phyloP scores from a whole-genome alignment of 371 early-diverging fungal species.

The Actinomortierella ambigua region DNA sequence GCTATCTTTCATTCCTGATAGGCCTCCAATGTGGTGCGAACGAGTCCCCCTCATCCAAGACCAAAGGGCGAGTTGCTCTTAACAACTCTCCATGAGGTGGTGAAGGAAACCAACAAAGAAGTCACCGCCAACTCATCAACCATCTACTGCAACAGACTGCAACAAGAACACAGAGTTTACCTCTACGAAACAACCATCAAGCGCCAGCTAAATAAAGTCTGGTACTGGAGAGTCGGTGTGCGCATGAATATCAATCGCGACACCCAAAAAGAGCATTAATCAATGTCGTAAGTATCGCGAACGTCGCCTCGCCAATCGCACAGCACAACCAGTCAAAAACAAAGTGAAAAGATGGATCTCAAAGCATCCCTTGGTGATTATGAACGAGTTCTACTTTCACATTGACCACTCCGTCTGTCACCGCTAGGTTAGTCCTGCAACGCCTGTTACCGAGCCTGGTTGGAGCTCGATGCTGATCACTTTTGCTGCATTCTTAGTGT shows the following conservation, averaged over 20 bases:
- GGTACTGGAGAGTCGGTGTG: constrained; percentile 8
- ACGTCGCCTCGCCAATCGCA: constrained; percentile 3
- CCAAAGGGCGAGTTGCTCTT: constrained; percentile 1
- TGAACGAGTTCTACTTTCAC: constrained; percentile 16
- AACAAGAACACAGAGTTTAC: not conserved
- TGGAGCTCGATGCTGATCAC: not conserved
- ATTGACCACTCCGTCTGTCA: constrained; percentile 15
- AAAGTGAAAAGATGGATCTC: constrained; percentile 3
- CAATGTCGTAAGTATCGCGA: too few relatives aligned
- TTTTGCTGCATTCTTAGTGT: constrained; percentile 3
- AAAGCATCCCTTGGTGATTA: constrained; percentile 4
- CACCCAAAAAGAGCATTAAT: too few relatives aligned
- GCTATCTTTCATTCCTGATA: too few relatives aligned
- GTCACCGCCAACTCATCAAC: constrained; percentile 3
- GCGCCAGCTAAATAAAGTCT: not conserved
- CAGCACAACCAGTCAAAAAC: constrained; percentile 4
- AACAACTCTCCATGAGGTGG: not conserved
- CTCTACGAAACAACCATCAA: not conserved
- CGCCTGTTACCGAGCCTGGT: not conserved
- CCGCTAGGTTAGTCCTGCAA: not conserved
- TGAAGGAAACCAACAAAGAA: constrained; percentile 2
- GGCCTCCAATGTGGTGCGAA: too few relatives aligned
- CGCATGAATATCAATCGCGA: constrained; percentile 10
- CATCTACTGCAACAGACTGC: not conserved
- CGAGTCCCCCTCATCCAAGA: too few relatives aligned